Evolutionary conservation across 495 filamentous ascomycete genomes (phyloP), one percentile per base, ranked within the genome.

Genomic region (Lasiosphaeria ovina): DNA sequence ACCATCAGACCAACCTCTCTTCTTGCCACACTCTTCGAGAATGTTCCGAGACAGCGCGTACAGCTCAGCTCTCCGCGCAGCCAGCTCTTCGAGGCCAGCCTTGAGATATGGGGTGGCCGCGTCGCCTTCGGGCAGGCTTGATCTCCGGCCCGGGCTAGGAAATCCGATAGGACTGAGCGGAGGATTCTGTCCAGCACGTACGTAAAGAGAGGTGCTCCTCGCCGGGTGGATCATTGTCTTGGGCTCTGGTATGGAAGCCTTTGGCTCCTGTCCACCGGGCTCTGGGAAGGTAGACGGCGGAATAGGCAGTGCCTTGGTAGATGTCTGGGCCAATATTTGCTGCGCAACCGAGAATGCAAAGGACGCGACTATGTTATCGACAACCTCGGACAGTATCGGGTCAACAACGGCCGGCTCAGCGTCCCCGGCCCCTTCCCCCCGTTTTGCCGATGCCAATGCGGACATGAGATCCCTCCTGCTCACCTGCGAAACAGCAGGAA

Each of bases 331-430:
- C 6, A 96, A 76, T 31, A 96, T 84, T 62, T 93, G 89, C 65
- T 89, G 85, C 8, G 87, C 81, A 32, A 89, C 87, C 33, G 89
- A 85, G 69, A 91, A 96, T 8, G 85, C 88, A 83, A 93, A 97
- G 0, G 91, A 92, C 5, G 86, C 87, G 8, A 96, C 86, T 4
- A 97, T 68, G 65, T 94, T 92, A 66, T 92, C 89, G 50, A 94
- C 83, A 14, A 91, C 73, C 61, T 85, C 81, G 40, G 68, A 66
- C 3, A 72, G 63, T 0, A 73, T 49, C 12, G 74, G 66, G 58
- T 80, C 76, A 0, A 62, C 14, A 3, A 55, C 16, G 6, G 38
- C 4, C 3, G 63, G n/a, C 3, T 55, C n/a, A 17, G 11, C 56
- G 3, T 56, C 55, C 36, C 57, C 60, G 31, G 67, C 64, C 16